Evolutionary conservation across 371 early-diverging fungal genomes (phyloP), one percentile per base, ranked within the genome.

Genomic region (Rhizopus microsporus): DNA sequence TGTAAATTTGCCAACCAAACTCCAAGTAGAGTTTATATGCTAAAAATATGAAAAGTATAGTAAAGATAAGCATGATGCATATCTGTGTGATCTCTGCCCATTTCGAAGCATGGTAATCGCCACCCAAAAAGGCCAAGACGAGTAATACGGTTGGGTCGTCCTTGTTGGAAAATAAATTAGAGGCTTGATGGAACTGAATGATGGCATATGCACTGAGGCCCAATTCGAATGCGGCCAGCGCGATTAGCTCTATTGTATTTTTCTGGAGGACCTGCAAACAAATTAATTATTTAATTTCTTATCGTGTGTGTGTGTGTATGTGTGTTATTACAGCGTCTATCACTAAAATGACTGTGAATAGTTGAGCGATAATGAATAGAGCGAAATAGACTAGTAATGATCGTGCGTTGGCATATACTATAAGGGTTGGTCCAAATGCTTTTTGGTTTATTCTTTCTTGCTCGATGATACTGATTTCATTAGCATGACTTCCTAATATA

Each of bases 1-100:
- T 93, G 76, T 92, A 95, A 34, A 95, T 90, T 65, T 86, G 87
- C 94, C 94, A 95, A 40, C 94, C 62, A 75, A 74, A 70, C 47
- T 70, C 78, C 16, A 77, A 57, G 47, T 75, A 78, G 1, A 78
- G 63, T 48, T 78, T 78, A 47, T 75, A 78, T 9, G 74, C 76
- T 13, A 78, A 39, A 54, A 74, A 75, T 5, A 65, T 43, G 51
- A 75, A 78, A 5, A 65, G 35, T 7, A 71, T 59, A 9, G 63
- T 70, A 23, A 63, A 61, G 32, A 75, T 23, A 32, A 70, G 50
- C 79, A 75, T 75, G 49, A 75, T 47, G 34, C 74, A 72, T 15
- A 78, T 75, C 38, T 75, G 75, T 8, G 75, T 71, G 16, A 75
- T 67, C 67, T 78, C 79, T 29, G 79, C 79, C 79, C 79, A 78